Base-by-base conservation (phyloP, 306 rosid species). In the Delonix regia region DNA sequence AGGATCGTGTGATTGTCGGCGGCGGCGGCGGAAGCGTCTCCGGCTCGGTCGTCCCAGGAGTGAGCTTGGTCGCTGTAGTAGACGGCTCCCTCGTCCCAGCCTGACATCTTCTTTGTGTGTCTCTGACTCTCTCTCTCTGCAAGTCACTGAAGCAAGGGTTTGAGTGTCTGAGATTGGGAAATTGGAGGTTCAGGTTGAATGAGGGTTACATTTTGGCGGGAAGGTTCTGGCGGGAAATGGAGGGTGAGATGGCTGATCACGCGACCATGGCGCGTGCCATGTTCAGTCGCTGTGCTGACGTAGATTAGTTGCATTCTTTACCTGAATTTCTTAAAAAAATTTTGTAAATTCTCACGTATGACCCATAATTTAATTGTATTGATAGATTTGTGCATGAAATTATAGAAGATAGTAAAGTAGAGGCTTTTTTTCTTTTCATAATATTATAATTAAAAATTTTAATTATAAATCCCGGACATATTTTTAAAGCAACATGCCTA, bases 11-110 rank as follows among this genome's bases (percentile, higher is more conserved):
- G 94, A 77, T 89, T 87, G 73, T 88, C 87, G 71, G 88, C 85
- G 38, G 87, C 86, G 24, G 81, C 59, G 52, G 83, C 82, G 22
- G 72, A 86, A 3, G 77, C 24, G 27, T 82, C 91, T 44, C 84
- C 80, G 25, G 76, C 88, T 30, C 80, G 78, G 48, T 81, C 85
- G 75, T 94, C 97, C 77, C 90, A 91, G 3, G 97, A 91, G 82
- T 91, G 92, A 2, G 99, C 96, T 83, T 93, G 99, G 80, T 95
- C 99, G 78, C 97, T 95, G 87, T 95, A 95, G 89, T 83, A 93
- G 52, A 95, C 79, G 15, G 90, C 99, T 67, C 99, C 99, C 73
- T 95, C 99, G 79, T 95, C 99, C 99, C 99, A 95, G 3, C 98
- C 99, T 18, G 99, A 93, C 99, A 95, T 94, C 7, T 78, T 78